These are phyloP conservation scores for Hortiboletus flavorubellus DNA, from an alignment of 768 basidiomycete species.

Conservation along the genomic window DNA sequence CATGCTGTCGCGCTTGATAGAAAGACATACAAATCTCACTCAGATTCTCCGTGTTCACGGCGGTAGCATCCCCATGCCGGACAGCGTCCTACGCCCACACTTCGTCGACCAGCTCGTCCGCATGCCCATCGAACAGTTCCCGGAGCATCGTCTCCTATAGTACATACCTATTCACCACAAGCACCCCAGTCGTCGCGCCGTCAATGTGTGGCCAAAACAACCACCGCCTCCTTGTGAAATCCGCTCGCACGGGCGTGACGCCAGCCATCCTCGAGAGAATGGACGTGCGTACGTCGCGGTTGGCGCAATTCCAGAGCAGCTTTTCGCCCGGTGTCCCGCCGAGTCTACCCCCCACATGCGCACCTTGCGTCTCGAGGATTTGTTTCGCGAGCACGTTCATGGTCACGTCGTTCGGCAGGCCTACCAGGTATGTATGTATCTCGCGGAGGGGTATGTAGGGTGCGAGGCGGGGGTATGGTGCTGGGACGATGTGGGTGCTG, in stretches of 20 bases:
- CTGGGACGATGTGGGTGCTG: slow-evolving; percentile 31
- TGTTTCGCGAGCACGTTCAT: slow-evolving; percentile 15
- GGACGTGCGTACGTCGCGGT: slow-evolving; percentile 52
- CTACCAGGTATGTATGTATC: slow-evolving; percentile 2
- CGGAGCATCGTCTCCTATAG: slow-evolving; percentile 57
- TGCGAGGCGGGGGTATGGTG: slow-evolving; percentile 25
- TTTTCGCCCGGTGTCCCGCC: too few relatives aligned
- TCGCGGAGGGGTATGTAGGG: slow-evolving; percentile 23
- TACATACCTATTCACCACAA: slow-evolving; percentile 53
- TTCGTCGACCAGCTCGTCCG: slow-evolving; percentile 52
- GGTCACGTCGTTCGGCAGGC: slow-evolving; percentile 8
- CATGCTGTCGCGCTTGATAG: background rate
- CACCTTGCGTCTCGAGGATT: slow-evolving; percentile 13
- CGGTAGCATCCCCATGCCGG: slow-evolving; percentile 81
- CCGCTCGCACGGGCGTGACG: slow-evolving; percentile 86
- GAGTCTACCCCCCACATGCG: slow-evolving; percentile 16
- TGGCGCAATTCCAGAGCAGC: slow-evolving; percentile 52
- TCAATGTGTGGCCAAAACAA: background rate
- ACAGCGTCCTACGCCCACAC: slow-evolving; percentile 83
- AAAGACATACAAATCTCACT: slow-evolving; percentile 56
- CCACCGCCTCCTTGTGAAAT: slow-evolving; percentile 78
- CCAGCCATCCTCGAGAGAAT: background rate
- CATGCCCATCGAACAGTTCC: slow-evolving; percentile 44
- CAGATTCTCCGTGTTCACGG: slow-evolving; percentile 59
- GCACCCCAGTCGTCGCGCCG: background rate